phyloP scores from a whole-genome alignment of 805 yeast species.

The Soucietia sequanensis region DNA sequence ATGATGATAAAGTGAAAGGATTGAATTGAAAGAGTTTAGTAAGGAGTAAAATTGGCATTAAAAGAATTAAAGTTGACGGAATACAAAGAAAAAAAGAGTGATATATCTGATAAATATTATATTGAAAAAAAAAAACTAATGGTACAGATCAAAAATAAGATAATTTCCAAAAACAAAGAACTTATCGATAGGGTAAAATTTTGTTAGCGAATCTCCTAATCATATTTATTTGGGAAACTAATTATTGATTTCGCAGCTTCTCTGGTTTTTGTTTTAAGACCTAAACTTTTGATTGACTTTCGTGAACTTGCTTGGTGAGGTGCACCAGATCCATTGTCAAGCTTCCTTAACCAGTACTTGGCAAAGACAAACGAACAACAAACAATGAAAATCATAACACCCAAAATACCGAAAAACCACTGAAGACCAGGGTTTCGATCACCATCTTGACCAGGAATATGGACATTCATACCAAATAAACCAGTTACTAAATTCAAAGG shows the following conservation, averaged over 20 bases:
- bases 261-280: conserved; percentile 21
- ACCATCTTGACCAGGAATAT: conserved; percentile 66
- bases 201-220: conserved; percentile 16
- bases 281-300: conserved; percentile 27
- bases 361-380: conserved; percentile 15
- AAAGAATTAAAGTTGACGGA: too few relatives aligned
- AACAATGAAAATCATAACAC: conserved; percentile 24
- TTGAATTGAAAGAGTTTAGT: too few relatives aligned
- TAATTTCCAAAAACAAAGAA: too few relatives aligned
- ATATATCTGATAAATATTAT: too few relatives aligned
- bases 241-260: conserved; percentile 39
- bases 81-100: too few relatives aligned
- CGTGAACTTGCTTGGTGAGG: conserved; percentile 10
- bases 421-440: conserved; percentile 20
- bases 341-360: conserved; percentile 18
- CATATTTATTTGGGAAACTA: conserved; percentile 38
- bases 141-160: too few relatives aligned
- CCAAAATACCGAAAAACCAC: conserved; percentile 33
- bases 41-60: too few relatives aligned
- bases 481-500: conserved; percentile 92
- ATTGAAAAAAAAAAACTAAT: too few relatives aligned
- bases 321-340: conserved; percentile 10
- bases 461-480: conserved; percentile 93
- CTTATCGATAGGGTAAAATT: too few relatives aligned
- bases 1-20: too few relatives aligned